Conservation (phyloP, 2,329 filamentous ascomycete genomes). For the Alternaria ethzedia region DNA sequence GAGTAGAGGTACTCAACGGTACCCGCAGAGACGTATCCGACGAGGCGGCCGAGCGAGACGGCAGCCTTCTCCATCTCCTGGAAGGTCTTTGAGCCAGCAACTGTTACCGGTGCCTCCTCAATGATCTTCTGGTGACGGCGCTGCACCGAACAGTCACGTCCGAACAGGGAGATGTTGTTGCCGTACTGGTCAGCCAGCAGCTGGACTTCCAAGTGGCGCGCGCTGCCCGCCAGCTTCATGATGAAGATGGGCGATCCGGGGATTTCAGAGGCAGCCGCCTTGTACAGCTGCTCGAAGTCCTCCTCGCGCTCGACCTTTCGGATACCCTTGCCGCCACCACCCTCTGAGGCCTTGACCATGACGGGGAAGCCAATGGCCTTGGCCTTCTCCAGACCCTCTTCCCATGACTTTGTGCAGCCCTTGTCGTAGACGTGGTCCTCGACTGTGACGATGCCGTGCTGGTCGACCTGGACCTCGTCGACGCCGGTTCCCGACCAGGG, state of each 20-base stretch:
- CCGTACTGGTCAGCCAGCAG: constrained; percentile 98
- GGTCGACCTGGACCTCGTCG: constrained; percentile 77
- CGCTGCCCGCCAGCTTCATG: constrained; percentile 98
- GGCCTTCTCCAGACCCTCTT: constrained; percentile 88
- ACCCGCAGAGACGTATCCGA: constrained; percentile 98
- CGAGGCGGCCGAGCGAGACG: constrained; percentile 88
- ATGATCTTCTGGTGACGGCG: constrained; percentile 99
- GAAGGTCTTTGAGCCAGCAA: constrained; percentile 89
- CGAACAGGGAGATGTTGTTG: constrained; percentile 99
- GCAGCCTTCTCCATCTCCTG: constrained; percentile 95
- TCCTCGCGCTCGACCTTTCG: constrained; percentile 89
- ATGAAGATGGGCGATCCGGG: constrained; percentile 99
- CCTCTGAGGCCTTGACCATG: constrained; percentile 99
- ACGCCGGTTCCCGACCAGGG: constrained; percentile 99
- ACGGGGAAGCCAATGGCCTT: constrained; percentile 95
- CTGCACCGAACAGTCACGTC: constrained; percentile 98
- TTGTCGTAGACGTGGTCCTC: constrained; percentile 83
- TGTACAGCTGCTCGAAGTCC: constrained; percentile 86
- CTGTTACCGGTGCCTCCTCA: constrained; percentile 96
- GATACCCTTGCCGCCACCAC: constrained; percentile 98
- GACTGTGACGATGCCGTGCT: constrained; percentile 89
- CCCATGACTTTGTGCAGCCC: constrained; percentile 86
- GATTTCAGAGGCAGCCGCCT: constrained; percentile 95
- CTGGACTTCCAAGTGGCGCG: constrained; percentile 96
- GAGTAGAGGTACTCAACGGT: constrained; percentile 99